phyloP scores from a whole-genome alignment of 352 stramenopile species.

The Phytophthora sp. region DNA sequence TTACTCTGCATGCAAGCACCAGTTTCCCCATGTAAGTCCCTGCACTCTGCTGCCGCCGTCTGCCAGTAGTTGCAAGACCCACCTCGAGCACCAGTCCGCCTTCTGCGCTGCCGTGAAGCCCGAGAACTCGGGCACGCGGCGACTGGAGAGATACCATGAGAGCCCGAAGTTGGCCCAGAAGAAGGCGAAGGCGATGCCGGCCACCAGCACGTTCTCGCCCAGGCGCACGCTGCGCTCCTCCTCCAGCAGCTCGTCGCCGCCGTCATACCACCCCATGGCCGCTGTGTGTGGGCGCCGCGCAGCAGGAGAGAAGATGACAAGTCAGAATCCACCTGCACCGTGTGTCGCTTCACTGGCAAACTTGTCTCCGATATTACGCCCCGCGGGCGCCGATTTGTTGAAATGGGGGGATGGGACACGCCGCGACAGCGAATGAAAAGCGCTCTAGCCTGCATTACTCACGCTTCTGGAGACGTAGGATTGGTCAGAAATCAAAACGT shows the following conservation, averaged over 20 bases:
- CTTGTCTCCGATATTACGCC: conserved; percentile 23
- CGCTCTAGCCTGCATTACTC: neutral
- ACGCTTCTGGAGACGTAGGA: too few relatives aligned
- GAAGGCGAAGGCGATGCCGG: conserved; percentile 59
- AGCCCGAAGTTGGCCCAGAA: conserved; percentile 75
- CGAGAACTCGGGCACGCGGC: conserved; percentile 63
- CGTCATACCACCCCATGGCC: conserved; percentile 43
- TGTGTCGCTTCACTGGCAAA: conserved; percentile 15
- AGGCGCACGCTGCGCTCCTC: conserved; percentile 66
- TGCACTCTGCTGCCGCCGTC: neutral
- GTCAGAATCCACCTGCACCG: conserved; percentile 26
- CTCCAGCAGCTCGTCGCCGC: conserved; percentile 48
- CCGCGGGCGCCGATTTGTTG: neutral
- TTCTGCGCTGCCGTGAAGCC: conserved; percentile 71
- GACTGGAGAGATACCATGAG: conserved; percentile 65
- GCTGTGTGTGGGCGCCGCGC: too few relatives aligned
- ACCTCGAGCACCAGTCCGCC: conserved; percentile 85
- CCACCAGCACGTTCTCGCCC: conserved; percentile 70
- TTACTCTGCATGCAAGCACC: conserved; percentile 49
- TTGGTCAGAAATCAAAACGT: too few relatives aligned
- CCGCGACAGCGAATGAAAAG: conserved; percentile 18
- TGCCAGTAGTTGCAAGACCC: conserved; percentile 22
- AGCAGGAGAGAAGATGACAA: conserved; percentile 27
- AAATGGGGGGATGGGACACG: conserved; percentile 23
- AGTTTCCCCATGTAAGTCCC: neutral